Evolutionary conservation across 495 filamentous ascomycete genomes (phyloP), one percentile per base, ranked within the genome.

Genomic region (Staphylotrichum longicolle): DNA sequence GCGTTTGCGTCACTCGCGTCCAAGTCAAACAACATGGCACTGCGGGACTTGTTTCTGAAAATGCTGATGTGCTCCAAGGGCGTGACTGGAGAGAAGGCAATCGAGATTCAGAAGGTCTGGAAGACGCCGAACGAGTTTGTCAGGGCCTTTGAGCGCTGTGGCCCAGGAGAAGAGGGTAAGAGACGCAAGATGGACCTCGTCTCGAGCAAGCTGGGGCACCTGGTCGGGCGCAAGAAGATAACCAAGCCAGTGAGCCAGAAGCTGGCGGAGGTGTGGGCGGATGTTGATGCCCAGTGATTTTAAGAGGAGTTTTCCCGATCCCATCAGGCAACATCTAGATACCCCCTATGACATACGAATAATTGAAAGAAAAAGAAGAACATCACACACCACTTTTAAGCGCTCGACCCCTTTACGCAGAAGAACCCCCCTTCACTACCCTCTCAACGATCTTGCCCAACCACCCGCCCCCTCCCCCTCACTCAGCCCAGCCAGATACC

Each of bases 41-140:
- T 93, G 27, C 79, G 89, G 44, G 91, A 95, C 62, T 69, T 93
- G 0, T 93, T 82, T 66, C 69, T 94, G 30, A 93, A 93, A 71
- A 93, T 95, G 89, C 76, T 95, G 53, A 93, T 95, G 90, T 91
- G 88, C 65, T 89, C 85, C 9, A 80, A 82, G 32, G 87, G 89
- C 3, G 76, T 95, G n/a, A 87, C 85, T 5, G 87, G 89, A 0
- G 90, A 94, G 63, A 93, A 91, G 69, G 90, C 91, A 0, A 70
- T 91, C 3, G 90, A 91, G 72, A 91, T 95, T 10, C 90, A 93
- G 63, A 84, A 82, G 63, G 68, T 76, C 10, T 95, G 89, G 87
- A 82, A 78, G 60, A 94, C 90, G 11, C 91, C 91, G 3, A 78
- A 80, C 51, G 82, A 82, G 5, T 83, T 95, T 40, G 66, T 91